phyloP scores from a whole-genome alignment of 2,329 filamentous ascomycete species.

The Xylariales sp. region DNA sequence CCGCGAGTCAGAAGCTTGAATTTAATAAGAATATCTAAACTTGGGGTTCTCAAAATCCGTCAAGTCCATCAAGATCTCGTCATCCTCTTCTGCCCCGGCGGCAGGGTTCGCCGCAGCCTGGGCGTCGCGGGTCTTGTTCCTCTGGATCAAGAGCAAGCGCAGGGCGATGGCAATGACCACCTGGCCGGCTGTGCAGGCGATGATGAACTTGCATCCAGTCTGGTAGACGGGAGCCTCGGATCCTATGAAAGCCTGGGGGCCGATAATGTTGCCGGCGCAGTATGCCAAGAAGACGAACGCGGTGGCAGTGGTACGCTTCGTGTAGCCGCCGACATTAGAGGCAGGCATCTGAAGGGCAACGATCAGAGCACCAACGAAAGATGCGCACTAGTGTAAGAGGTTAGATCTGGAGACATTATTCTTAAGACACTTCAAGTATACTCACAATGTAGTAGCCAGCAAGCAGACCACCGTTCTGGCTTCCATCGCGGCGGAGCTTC shows the following conservation, averaged over 20 bases:
- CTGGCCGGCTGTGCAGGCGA: too few relatives aligned
- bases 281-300: too few relatives aligned
- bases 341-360: conserved; percentile 48
- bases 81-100: conserved; percentile 17
- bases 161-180: conserved; percentile 29
- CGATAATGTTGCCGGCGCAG: too few relatives aligned
- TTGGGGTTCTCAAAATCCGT: background rate
- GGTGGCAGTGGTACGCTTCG: too few relatives aligned
- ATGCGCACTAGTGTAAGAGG: conserved; percentile 20
- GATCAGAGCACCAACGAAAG: conserved; percentile 47
- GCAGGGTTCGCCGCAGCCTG: background rate
- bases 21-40: background rate
- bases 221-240: too few relatives aligned
- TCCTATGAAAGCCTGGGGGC: too few relatives aligned
- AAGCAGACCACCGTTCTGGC: conserved; percentile 9
- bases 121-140: conserved; percentile 33
- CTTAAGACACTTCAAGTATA: conserved; percentile 2
- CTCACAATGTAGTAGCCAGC: conserved; percentile 34
- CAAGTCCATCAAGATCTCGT: conserved; percentile 13
- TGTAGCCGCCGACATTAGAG: too few relatives aligned
- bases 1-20: background rate
- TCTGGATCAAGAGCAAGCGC: conserved; percentile 27
- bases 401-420: background rate
- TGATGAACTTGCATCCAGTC: too few relatives aligned
- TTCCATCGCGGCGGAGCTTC: conserved; percentile 6